Evolutionary conservation across 176 grass and related monocot genomes (phyloP), one percentile per base, ranked within the genome.

Genomic region (Carex myosuroides): DNA sequence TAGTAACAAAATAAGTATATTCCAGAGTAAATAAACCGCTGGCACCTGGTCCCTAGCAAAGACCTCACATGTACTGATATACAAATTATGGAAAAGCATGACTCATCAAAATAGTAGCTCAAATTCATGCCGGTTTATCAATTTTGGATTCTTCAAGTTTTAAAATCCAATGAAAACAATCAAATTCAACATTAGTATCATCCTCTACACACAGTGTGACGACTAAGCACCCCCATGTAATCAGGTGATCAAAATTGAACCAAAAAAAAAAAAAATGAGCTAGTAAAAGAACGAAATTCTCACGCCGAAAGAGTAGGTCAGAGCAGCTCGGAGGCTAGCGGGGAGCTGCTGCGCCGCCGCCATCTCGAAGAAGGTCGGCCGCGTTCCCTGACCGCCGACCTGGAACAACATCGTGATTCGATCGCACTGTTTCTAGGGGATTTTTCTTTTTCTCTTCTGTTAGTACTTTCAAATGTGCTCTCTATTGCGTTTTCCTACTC

Each of bases 301-400:
- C 88, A 95, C 96, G 80, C 96, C 96, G 14, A 98, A 83, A 37
- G 96, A 98, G 86, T 98, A 98, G 76, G 88, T 88, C 67, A 98
- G 96, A 48, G 93, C 96, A 41, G 91, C 91, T 30, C 91, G 89
- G 88, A 98, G 96, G 84, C 93, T 98, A 64, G 82, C 89, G 26
- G 96, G 93, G 21, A 98, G 96, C 91, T 98, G 96, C 93, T 98
- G 96, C 86, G 96, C 93, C 56, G 96, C 96, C 13, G 93, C 94
- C 96, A 98, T 98, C 93, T 98, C 96, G 86, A 98, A 98, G 93
- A 98, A 98, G 82, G 96, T 98, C 84, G 96, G 96, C 86, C 93
- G 91, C 70, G 91, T 88, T 58, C 96, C 96, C 89, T 98, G 96
- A 21, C 96, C 96, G 75, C 93, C 96, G 62, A 98, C 96, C 87